Percentiles rank a stretch among this genome's conserved stretches.
phyloP scores from a whole-genome alignment of 345 rosid species.

The Populus davidiana region DNA sequence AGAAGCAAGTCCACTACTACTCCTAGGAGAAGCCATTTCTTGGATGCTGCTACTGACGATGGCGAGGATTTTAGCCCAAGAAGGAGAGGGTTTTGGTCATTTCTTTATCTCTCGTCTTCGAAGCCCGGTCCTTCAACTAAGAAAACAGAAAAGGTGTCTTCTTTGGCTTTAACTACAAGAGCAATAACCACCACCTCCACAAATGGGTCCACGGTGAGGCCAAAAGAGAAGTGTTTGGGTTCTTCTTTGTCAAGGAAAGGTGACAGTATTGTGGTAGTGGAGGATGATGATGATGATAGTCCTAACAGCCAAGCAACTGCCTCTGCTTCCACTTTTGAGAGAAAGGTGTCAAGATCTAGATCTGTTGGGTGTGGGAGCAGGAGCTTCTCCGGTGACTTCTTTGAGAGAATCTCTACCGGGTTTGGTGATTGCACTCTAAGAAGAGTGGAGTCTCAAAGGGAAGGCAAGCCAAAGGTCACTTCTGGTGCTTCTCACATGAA shows the following conservation, averaged over 20 bases:
- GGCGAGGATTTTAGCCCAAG: slow-evolving; percentile 56
- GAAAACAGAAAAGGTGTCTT: slow-evolving; percentile 32
- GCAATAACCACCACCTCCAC: slow-evolving; percentile 10
- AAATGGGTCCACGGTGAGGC: slow-evolving; percentile 22
- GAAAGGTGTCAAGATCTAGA: slow-evolving; percentile 98
- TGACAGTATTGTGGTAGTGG: slow-evolving; percentile 30
- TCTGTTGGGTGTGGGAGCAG: slow-evolving; percentile 98
- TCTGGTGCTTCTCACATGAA: slow-evolving; percentile 36
- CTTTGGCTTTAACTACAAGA: background rate
- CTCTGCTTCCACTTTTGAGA: slow-evolving; percentile 60
- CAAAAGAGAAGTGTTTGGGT: slow-evolving; percentile 38
- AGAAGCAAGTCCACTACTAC: slow-evolving; percentile 77
- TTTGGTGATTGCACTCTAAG: slow-evolving; percentile 94
- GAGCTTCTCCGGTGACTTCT: slow-evolving; percentile 96
- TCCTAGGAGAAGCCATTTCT: slow-evolving; percentile 40
- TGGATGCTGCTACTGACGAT: slow-evolving; percentile 33
- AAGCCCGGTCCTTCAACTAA: slow-evolving; percentile 29
- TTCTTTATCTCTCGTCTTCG: slow-evolving; percentile 55
- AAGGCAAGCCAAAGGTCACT: slow-evolving; percentile 45
- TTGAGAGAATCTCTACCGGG: slow-evolving; percentile 93
- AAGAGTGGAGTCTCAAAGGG: slow-evolving; percentile 94
- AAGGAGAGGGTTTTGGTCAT: slow-evolving; percentile 84
- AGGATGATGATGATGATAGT: slow-evolving; percentile 65
- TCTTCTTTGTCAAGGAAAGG: slow-evolving; percentile 47
- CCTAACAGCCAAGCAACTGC: slow-evolving; percentile 46